These are phyloP conservation scores for Thelephora terrestris DNA, from an alignment of 1,284 basidiomycete genomes.

Conservation along the genomic window DNA sequence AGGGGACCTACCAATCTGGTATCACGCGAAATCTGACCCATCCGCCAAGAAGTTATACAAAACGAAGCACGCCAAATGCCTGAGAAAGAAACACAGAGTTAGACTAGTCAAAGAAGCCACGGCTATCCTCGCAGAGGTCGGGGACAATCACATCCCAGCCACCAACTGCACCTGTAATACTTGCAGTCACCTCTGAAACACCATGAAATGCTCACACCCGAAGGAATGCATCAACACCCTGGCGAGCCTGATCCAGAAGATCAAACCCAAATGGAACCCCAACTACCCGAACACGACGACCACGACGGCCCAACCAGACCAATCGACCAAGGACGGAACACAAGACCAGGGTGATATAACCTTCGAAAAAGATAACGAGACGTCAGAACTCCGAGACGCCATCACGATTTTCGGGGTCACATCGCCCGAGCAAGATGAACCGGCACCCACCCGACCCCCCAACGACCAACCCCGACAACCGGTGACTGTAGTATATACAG, in stretches of 20 bases:
- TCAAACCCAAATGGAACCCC: background rate
- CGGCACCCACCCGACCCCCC: background rate
- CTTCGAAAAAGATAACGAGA: background rate
- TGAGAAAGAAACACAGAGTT: background rate
- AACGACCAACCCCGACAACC: background rate
- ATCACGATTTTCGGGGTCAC: background rate
- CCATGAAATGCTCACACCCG: background rate
- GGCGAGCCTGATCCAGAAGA: background rate
- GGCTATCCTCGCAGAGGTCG: background rate
- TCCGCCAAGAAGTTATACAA: background rate
- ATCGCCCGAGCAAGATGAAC: background rate
- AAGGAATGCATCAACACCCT: background rate
- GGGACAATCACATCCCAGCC: background rate
- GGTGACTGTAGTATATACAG: background rate
- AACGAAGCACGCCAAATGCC: background rate
- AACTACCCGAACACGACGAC: too few species aligned
- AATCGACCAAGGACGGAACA: too few species aligned
- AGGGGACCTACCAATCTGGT: background rate
- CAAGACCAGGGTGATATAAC: background rate
- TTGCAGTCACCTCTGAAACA: too few species aligned
- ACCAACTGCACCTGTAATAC: background rate
- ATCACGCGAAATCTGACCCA: background rate
- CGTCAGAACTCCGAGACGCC: background rate
- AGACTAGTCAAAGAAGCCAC: background rate
- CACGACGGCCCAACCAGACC: background rate